Conservation (phyloP, 106 monocot species). For the Vanilla planifolia region DNA sequence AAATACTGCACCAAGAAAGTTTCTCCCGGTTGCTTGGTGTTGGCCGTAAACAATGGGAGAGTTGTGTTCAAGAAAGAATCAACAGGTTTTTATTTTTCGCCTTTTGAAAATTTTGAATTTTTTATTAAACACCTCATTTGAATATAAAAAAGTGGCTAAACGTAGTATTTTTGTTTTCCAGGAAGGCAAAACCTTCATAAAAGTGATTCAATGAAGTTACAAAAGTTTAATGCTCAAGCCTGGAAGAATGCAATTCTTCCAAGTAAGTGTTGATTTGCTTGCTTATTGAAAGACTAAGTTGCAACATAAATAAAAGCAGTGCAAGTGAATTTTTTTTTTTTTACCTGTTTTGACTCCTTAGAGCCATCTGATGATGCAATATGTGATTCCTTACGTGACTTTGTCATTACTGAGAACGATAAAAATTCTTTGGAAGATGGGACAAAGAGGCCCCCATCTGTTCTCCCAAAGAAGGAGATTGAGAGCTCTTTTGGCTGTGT, state of each 20-base stretch:
- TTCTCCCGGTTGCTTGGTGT: constrained; percentile 40
- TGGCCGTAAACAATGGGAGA: constrained; percentile 73
- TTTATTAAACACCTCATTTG: neutral
- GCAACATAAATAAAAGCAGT: no score
- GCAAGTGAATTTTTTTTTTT: no score
- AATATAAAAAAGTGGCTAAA: neutral
- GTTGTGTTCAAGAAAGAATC: constrained; percentile 49
- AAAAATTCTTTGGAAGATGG: neutral
- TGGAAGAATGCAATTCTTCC: neutral
- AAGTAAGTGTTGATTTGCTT: neutral
- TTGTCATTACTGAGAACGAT: neutral
- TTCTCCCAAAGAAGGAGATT: constrained; percentile 6
- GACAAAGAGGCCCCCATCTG: constrained; percentile 12
- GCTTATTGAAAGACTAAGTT: neutral
- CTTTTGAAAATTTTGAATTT: neutral
- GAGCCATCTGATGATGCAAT: no score
- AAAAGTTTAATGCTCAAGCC: neutral
- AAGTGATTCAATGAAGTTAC: neutral
- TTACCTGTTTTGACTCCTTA: neutral
- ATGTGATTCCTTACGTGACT: no score
- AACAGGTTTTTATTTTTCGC: constrained; percentile 12
- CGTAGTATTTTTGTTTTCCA: neutral
- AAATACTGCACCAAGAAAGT: constrained; percentile 65
- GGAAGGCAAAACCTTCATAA: neutral
- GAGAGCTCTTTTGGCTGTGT: neutral